phyloP scores from a whole-genome alignment of 106 monocot species.

The Dactylorhiza incarnata region DNA sequence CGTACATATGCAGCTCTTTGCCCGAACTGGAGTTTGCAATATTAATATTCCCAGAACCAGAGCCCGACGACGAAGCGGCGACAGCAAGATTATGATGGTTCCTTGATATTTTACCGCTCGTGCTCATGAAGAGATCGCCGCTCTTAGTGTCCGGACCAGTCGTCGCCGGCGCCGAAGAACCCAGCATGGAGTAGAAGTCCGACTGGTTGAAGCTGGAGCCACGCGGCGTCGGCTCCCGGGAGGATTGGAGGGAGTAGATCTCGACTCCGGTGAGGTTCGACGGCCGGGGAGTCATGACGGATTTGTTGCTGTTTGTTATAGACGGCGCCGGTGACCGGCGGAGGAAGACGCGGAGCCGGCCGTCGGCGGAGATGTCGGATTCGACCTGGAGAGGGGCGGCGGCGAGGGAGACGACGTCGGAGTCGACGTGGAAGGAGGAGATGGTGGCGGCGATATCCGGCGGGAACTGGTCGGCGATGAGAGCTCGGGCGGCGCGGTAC shows the following conservation, averaged over 20 bases:
- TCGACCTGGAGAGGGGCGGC: slow-evolving; percentile 26
- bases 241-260: slow-evolving; percentile 40
- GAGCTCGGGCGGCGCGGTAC: slow-evolving; percentile 36
- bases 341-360: slow-evolving; percentile 32
- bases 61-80: too few species aligned
- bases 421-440: slow-evolving; percentile 37
- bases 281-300: slow-evolving; percentile 26
- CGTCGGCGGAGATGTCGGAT: slow-evolving; percentile 35
- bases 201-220: slow-evolving; percentile 42
- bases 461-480: slow-evolving; percentile 46
- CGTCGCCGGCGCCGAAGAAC: not conserved
- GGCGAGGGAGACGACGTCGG: slow-evolving; percentile 46
- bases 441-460: slow-evolving; percentile 20
- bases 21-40: slow-evolving; percentile 14
- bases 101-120: too few species aligned
- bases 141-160: too few species aligned
- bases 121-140: too few species aligned
- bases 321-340: slow-evolving; percentile 25
- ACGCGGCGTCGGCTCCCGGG: slow-evolving; percentile 38
- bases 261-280: slow-evolving; percentile 48
- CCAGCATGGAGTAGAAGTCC: slow-evolving; percentile 36
- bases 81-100: too few species aligned
- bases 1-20: slow-evolving; percentile 75
- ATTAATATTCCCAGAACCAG: not conserved
- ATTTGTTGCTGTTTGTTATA: not conserved